Conservation (phyloP, 306 rosid species). For the Malus orientalis region DNA sequence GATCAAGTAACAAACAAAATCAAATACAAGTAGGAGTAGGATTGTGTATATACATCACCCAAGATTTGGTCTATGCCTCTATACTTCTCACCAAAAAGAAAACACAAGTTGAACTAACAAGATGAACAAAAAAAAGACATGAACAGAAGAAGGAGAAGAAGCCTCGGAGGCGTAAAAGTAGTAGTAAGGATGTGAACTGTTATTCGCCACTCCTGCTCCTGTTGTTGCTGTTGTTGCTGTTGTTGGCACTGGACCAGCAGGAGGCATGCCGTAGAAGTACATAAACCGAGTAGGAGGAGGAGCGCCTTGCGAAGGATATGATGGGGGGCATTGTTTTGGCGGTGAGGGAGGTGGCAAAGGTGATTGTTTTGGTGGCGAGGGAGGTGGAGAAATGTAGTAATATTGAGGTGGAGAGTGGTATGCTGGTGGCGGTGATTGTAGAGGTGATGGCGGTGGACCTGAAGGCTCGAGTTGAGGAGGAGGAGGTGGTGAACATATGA, state of each 20-base stretch:
- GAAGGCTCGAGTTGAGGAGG: constrained; percentile 33
- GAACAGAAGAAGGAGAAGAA: constrained; percentile 24
- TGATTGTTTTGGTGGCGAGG: not conserved
- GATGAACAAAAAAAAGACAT: constrained; percentile 8
- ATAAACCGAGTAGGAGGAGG: constrained; percentile 46
- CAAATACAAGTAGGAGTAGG: not conserved
- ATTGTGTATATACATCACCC: not conserved
- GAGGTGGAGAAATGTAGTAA: constrained; percentile 12
- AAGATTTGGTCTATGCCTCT: not conserved
- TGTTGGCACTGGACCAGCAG: constrained; percentile 35
- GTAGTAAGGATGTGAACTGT: constrained; percentile 50
- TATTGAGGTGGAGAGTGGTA: constrained; percentile 4
- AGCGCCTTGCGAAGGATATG: constrained; percentile 15
- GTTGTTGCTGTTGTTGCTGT: constrained; percentile 27
- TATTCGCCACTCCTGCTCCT: constrained; percentile 36
- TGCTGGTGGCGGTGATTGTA: constrained; percentile 18
- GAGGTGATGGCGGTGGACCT: constrained; percentile 33
- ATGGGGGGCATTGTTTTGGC: constrained; percentile 6
- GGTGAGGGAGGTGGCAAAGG: constrained; percentile 12
- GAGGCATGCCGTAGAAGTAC: constrained; percentile 26
- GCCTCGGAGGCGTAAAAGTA: constrained; percentile 46
- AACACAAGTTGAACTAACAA: constrained; percentile 26
- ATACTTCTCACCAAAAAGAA: constrained; percentile 10
- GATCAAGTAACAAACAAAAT: not conserved
- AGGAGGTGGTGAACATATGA: constrained; percentile 67